Evolutionary conservation across 2,329 filamentous ascomycete genomes (phyloP), one percentile per base, ranked within the genome.

Genomic region (Penicillium sp.): DNA sequence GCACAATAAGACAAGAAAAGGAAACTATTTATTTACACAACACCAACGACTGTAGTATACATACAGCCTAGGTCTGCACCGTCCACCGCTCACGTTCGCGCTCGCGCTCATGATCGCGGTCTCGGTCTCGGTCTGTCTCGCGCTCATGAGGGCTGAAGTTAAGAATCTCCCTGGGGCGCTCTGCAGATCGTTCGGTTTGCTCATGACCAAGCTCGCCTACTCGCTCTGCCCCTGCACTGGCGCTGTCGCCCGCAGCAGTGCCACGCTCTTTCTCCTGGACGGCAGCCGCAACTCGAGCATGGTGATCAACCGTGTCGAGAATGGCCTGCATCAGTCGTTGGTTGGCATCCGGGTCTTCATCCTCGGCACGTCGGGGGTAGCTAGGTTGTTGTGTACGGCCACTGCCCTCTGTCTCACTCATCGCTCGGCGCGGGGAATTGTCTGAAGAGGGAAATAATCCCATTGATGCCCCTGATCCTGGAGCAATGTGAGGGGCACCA

Each of bases 251-350:
- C 15, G 21, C 9, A 15, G 7, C 61, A 3, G 53, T 58, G 15
- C 60, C 63, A 6, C 62, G 55, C 32, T 67, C 66, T 21, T 61
- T 60, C 30, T 67, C 64, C 46, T 69, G 66, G 15, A 65, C 68
- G 4, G 66, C 67, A 4, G 69, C 67, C 6, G 70, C 67, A 21
- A 67, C 67, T 8, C 70, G 66, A 6, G 64, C 59, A 41, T 71
- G 72, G 44, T 74, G 70, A 49, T 71, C 70, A 8, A 75, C 68
- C 2, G 73, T 75, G 46, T 75, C 73, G 49, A 72, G 58, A 30
- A 75, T 75, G 17, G 73, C 73, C 53, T 75, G 72, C 61, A 73
- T 72, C 29, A 75, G 56, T 2, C 71, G 64, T 48, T 72, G 68
- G 46, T 71, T 73, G 23, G 70, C 69, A 52, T 73, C 73, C 2